Evolutionary conservation across 345 rosid species (phyloP).

Genomic region (Rhodamnia argentea): DNA sequence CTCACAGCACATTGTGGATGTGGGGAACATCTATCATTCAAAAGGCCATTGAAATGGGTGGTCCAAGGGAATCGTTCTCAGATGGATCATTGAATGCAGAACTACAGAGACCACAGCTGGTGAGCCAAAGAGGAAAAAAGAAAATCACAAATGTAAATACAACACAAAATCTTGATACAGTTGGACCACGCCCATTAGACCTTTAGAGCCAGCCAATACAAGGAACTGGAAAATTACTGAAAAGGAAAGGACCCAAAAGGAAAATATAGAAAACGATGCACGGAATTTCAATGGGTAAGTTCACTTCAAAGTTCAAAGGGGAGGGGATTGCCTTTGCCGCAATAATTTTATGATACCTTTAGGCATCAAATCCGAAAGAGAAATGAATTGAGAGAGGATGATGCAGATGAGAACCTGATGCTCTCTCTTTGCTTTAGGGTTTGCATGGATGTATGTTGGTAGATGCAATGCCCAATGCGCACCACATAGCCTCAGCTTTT

Average conservation of each 20-base stretch:
- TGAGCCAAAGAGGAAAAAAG: neutral
- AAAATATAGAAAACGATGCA: slow-evolving; percentile 14
- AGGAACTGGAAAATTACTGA: neutral
- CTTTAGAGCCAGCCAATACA: slow-evolving; percentile 6
- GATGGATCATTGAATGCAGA: neutral
- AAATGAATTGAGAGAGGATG: neutral
- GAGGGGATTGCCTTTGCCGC: neutral
- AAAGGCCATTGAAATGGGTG: neutral
- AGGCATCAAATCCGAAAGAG: slow-evolving; percentile 23
- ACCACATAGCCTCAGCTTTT: neutral
- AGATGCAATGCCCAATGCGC: slow-evolving; percentile 10
- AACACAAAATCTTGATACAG: neutral
- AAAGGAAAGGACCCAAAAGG: neutral
- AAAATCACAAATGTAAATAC: neutral
- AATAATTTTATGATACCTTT: slow-evolving; percentile 30
- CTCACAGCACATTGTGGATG: neutral
- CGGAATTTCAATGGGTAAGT: slow-evolving; percentile 12
- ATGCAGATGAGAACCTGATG: slow-evolving; percentile 43
- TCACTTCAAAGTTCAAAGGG: slow-evolving; percentile 6
- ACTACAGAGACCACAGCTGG: neutral
- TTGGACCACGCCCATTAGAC: slow-evolving; percentile 13
- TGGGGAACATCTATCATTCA: neutral
- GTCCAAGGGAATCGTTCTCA: neutral
- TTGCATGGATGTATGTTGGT: slow-evolving; percentile 3
- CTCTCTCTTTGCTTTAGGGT: neutral